A percentile compares a stretch with the other conserved stretches of the same genome.
Conservation (phyloP, 345 rosid genomes). For the Melastoma malabathricum region DNA sequence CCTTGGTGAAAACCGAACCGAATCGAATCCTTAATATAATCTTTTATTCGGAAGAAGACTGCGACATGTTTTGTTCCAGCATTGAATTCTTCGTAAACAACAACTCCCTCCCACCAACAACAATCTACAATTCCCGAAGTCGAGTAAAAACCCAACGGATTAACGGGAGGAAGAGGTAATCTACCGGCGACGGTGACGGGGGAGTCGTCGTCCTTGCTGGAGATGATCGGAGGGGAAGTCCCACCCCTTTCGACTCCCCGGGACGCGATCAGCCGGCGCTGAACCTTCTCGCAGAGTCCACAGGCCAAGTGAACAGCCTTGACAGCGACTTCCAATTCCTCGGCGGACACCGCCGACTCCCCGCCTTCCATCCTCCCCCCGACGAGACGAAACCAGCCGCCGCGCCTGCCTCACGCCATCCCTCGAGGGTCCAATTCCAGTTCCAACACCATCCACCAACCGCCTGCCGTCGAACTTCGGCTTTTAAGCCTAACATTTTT, state of each 20-base stretch:
- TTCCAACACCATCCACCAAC: too few species aligned
- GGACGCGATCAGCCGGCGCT: constrained; percentile 33
- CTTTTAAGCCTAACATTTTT: too few species aligned
- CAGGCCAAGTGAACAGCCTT: constrained; percentile 73
- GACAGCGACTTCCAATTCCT: constrained; percentile 69
- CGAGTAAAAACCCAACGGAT: background rate
- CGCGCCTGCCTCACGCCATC: too few species aligned
- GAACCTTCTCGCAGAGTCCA: constrained; percentile 68
- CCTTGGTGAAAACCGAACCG: background rate
- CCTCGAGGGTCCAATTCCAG: too few species aligned
- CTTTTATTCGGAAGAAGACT: too few species aligned
- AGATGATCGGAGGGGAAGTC: constrained; percentile 15
- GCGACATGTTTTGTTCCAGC: too few species aligned
- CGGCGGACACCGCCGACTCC: constrained; percentile 9
- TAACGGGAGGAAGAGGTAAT: background rate
- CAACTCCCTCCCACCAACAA: too few species aligned
- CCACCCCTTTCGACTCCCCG: constrained; percentile 7
- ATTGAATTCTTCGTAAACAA: too few species aligned
- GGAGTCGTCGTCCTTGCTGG: constrained; percentile 72
- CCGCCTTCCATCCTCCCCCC: too few species aligned
- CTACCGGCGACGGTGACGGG: constrained; percentile 88
- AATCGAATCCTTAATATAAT: background rate
- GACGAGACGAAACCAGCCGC: too few species aligned
- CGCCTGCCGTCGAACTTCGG: too few species aligned
- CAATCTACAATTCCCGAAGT: too few species aligned